Base-by-base conservation (phyloP, 179 eudicot species). In the Drosera spatulata region DNA sequence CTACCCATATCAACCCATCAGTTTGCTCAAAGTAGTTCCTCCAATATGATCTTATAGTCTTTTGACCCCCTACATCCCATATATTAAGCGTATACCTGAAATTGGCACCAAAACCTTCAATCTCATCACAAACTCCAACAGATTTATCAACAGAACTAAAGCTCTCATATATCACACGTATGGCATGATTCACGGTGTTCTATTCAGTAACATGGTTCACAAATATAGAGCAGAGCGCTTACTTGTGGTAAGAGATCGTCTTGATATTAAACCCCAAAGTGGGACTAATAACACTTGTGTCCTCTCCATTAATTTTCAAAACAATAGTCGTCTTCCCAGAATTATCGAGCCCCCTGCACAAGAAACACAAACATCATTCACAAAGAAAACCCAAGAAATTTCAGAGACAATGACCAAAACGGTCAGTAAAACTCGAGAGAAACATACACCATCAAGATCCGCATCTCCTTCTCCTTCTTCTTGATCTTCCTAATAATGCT, bases 21-120 rank as follows among this genome's bases (percentile, higher is more conserved):
- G 97, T 86, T 78, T 94, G 97, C 80, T 94, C 97, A 73, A 94
- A 94, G 73, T 89, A 94, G 82, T 94, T 93, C 69, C 99, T 85
- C 99, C 99, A 89, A 65, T 89, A 93, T 5, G 99, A 85, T 69
- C 99, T 73, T 68, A 93, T 93, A 2, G 99, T 93, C 76, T 74
- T 94, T 69, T 94, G 97, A 46, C 99, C 99, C 46, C 97, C 94
- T 69, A 94, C 99, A 80, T 94, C 99, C 99, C 97, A 94, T 78
- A 94, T 86, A 72, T 94, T 90, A 41, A 94, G 84, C 2, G 86
- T 85, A 70, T 85, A 90, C 77, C 99, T 94, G 68, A 63, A 41
- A 66, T 45, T 22, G 33, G 33, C 33, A 22, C 33, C 33, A 1
- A 22, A 22, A 22, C 33, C 33, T 22, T 22, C 33, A 22, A 22